A percentile compares a stretch with the other conserved stretches of the same genome.
These are phyloP conservation scores for Leccinum uliginosum DNA, from an alignment of 768 basidiomycete genomes.

Conservation along the genomic window DNA sequence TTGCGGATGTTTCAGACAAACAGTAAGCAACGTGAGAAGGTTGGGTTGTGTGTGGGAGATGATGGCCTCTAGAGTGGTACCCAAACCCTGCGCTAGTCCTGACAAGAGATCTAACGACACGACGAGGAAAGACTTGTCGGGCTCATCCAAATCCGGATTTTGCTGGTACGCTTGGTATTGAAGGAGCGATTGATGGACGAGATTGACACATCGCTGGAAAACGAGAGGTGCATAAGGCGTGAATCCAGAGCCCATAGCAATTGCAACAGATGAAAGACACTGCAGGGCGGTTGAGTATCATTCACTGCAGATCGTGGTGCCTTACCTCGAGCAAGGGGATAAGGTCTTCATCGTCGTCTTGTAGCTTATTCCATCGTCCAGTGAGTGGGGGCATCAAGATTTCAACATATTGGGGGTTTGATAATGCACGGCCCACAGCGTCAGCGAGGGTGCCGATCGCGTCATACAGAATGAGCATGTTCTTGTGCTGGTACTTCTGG, in stretches of 20 bases:
- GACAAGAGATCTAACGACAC: slow-evolving; percentile 97
- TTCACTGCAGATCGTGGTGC: slow-evolving; percentile 2
- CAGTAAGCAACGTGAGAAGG: slow-evolving; percentile 73
- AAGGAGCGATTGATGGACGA: slow-evolving; percentile 79
- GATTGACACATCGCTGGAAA: slow-evolving; percentile 83
- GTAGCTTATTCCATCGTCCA: slow-evolving; percentile 82
- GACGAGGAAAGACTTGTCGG: slow-evolving; percentile 95
- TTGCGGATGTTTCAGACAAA: slow-evolving; percentile 94
- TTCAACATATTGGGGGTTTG: slow-evolving; percentile 83
- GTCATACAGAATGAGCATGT: slow-evolving; percentile 96
- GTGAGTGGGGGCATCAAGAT: slow-evolving; percentile 96
- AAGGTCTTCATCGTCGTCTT: slow-evolving; percentile 88
- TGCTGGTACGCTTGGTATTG: slow-evolving; percentile 86
- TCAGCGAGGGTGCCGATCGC: slow-evolving; percentile 99
- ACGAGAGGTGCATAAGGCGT: slow-evolving; percentile 84
- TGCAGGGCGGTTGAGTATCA: slow-evolving; percentile 29
- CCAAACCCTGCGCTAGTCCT: slow-evolving; percentile 92
- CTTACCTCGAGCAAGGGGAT: slow-evolving; percentile 93
- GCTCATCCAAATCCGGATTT: slow-evolving; percentile 88
- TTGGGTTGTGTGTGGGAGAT: slow-evolving; percentile 70
- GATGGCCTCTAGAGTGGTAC: slow-evolving; percentile 68
- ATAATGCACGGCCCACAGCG: slow-evolving; percentile 85
- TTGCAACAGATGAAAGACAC: slow-evolving; percentile 97
- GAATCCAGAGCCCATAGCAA: slow-evolving; percentile 91
- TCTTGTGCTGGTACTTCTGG: slow-evolving; percentile 98